Conservation (phyloP, 345 rosid species). For the Citrus reticulata region DNA sequence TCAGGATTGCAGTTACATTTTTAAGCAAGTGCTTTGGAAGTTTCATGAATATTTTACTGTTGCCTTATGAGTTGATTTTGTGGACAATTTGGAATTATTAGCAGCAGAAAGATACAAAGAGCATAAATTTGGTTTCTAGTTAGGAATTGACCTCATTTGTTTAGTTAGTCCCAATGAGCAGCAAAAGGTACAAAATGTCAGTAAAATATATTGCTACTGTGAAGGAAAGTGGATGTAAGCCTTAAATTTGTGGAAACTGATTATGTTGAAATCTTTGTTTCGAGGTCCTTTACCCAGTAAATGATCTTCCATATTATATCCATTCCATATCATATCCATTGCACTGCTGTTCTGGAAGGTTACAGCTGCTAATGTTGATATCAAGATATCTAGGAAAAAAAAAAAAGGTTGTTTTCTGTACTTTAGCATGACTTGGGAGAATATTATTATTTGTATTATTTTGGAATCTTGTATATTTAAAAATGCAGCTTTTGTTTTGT, state of each 20-base stretch:
- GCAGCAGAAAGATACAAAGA: too few species aligned
- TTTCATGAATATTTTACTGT: neutral
- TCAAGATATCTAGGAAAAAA: too few species aligned
- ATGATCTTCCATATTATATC: neutral
- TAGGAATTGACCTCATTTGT: too few species aligned
- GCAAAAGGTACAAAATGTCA: neutral
- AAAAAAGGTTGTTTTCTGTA: neutral
- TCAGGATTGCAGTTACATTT: neutral
- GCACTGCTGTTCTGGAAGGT: neutral
- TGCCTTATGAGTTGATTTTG: neutral
- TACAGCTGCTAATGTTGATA: neutral
- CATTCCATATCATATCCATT: neutral
- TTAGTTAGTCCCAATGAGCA: neutral
- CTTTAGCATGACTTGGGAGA: neutral
- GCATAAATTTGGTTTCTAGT: too few species aligned
- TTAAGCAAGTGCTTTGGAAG: neutral
- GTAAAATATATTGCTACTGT: neutral
- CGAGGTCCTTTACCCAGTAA: neutral
- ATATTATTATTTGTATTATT: neutral
- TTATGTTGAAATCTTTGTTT: neutral
- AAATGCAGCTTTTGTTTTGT: neutral
- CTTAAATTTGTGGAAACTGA: neutral
- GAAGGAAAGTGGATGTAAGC: neutral
- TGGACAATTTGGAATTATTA: too few species aligned
- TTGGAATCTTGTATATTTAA: neutral